phyloP scores from a whole-genome alignment of 441 rosid species.

The Metrosideros polymorpha region DNA sequence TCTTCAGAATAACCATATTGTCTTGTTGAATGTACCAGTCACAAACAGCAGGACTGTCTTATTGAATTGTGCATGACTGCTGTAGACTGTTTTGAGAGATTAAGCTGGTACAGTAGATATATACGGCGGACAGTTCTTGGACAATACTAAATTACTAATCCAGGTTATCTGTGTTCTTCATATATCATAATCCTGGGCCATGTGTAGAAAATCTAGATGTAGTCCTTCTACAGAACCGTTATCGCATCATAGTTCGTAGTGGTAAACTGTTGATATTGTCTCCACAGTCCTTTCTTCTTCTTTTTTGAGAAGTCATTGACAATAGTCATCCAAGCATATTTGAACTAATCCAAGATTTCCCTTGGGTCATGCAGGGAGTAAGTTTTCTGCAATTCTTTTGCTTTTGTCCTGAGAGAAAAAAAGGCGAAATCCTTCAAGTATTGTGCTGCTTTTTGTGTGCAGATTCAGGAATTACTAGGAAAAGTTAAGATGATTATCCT shows the following conservation, averaged over 20 bases:
- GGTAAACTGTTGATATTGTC: background rate
- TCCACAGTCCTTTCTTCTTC: background rate
- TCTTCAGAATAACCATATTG: background rate
- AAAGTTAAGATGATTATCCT: conserved; percentile 44
- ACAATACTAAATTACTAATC: rapidly evolving
- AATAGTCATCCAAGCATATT: background rate
- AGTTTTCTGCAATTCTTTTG: background rate
- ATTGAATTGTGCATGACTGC: background rate
- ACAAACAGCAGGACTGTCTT: background rate
- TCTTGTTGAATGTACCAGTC: background rate
- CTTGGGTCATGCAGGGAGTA: background rate
- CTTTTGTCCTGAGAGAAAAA: rapidly evolving
- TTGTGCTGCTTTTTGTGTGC: background rate
- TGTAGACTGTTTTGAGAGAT: background rate
- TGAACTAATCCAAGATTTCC: background rate
- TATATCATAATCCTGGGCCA: background rate
- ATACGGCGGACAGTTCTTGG: background rate
- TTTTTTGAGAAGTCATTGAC: background rate
- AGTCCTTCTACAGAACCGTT: background rate
- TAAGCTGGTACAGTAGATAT: background rate
- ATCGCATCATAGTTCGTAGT: too few species aligned
- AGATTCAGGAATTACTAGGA: conserved; percentile 27
- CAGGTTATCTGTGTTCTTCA: background rate
- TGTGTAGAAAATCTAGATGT: background rate
- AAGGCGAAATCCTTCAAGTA: rapidly evolving